Evolutionary conservation across 2,329 filamentous ascomycete species (phyloP).

Genomic region (Fusarium continuum): DNA sequence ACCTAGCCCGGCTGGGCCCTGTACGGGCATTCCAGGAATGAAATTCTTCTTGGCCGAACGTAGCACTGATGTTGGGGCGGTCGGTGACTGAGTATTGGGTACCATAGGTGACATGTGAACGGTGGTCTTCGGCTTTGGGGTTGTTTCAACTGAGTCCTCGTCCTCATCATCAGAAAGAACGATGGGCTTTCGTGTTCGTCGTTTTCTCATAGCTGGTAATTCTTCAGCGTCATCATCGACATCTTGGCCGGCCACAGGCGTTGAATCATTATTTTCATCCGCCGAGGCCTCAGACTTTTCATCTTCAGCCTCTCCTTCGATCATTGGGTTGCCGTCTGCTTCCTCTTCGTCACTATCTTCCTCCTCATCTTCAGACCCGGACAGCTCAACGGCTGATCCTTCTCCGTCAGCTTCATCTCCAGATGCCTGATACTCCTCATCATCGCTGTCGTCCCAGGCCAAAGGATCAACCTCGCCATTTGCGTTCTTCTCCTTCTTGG

Average conservation of each 20-base stretch:
- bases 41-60: slow-evolving; percentile 74
- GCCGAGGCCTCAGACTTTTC: slow-evolving; percentile 48
- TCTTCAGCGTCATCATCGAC: slow-evolving; percentile 47
- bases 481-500: slow-evolving; percentile 69
- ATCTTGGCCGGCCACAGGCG: slow-evolving; percentile 53
- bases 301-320: slow-evolving; percentile 54
- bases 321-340: slow-evolving; percentile 45
- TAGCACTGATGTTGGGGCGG: slow-evolving; percentile 70
- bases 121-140: slow-evolving; percentile 58
- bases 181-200: slow-evolving; percentile 60
- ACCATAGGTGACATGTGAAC: slow-evolving; percentile 54
- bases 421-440: slow-evolving; percentile 59
- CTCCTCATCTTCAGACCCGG: slow-evolving; percentile 55
- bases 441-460: slow-evolving; percentile 66
- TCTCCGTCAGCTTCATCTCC: slow-evolving; percentile 52
- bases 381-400: slow-evolving; percentile 53
- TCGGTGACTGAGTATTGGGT: slow-evolving; percentile 58
- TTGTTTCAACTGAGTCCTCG: slow-evolving; percentile 56
- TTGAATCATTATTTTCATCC: slow-evolving; percentile 38
- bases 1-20: slow-evolving; percentile 71
- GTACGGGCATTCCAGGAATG: slow-evolving; percentile 72
- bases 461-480: slow-evolving; percentile 59
- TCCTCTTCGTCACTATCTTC: slow-evolving; percentile 49
- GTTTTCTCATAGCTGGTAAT: slow-evolving; percentile 53
- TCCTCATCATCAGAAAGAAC: slow-evolving; percentile 72